These are phyloP conservation scores for Silene coronaria DNA, from an alignment of 179 eudicot species.

Conservation along the genomic window DNA sequence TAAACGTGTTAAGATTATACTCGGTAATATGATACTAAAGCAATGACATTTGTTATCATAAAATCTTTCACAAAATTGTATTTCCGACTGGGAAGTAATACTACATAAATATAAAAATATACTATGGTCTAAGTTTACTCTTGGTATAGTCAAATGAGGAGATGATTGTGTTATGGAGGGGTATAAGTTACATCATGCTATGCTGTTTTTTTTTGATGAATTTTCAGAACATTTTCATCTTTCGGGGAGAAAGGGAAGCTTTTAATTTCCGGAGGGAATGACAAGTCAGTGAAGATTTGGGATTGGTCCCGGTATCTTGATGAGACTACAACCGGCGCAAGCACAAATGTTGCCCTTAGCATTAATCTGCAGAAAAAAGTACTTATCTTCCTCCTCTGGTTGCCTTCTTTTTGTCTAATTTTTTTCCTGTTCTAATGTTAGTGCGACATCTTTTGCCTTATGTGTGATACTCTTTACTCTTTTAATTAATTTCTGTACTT, in stretches of 20 bases:
- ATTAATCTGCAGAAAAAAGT: conserved; percentile 64
- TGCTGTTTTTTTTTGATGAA: neutral
- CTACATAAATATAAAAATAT: neutral
- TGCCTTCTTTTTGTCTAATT: neutral
- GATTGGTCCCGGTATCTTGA: conserved; percentile 55
- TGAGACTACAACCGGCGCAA: conserved; percentile 35
- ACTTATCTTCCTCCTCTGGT: conserved; percentile 12
- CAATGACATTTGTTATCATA: neutral
- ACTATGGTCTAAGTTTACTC: neutral
- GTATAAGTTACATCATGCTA: neutral
- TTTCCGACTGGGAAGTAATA: neutral
- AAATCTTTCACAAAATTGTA: neutral
- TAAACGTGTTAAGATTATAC: neutral
- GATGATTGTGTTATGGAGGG: neutral
- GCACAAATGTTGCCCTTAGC: conserved; percentile 34
- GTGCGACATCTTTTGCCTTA: too few relatives aligned
- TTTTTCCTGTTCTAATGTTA: neutral
- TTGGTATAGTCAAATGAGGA: neutral
- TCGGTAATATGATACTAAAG: neutral
- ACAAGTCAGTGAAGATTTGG: conserved; percentile 83
- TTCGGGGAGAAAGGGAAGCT: conserved; percentile 90
- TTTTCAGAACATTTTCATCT: conserved; percentile 67
- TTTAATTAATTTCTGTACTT: too few relatives aligned
- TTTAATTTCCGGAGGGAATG: conserved; percentile 84
- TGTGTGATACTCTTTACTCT: too few relatives aligned